Evolutionary conservation across 2,329 filamentous ascomycete species (phyloP), one percentile per base, ranked within the genome.

Genomic region (Alternaria sp.): DNA sequence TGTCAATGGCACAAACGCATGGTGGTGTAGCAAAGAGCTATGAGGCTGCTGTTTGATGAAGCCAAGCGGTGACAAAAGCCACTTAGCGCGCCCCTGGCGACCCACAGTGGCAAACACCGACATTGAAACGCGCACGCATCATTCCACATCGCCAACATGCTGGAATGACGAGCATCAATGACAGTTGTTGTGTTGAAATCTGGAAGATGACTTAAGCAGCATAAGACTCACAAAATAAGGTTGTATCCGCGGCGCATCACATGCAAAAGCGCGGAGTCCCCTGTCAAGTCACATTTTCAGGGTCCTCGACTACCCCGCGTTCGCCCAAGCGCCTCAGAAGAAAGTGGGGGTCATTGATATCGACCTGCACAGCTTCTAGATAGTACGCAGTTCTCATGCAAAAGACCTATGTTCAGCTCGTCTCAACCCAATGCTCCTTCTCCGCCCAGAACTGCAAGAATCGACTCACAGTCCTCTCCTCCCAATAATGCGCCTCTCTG

Each of bases 401-500:
- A 19, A 21, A 32, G 17, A 51, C 47, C 7, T 5, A 21, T 51
- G 11, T 13, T 7, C 17, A 6, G 17, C 19, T 23, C 28, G 6
- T 32, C 30, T 7, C 51, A 13, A 9, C 45, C 23, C 52, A 51
- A 36, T 51, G 49, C 10, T 43, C 32, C 43, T 59, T 69, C 46
- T 62, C 19, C 9, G 28, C 51, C 68, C 68, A 71, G 43, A 57
- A 60, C 30, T 65, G 7, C 63, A 71, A 55, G 44, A 71, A 83
- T 49, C 72, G 76, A 62, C 79, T 76, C 19, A 86, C 83, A 3
- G 78, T 84, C 58, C 80, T 80, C 21, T 85, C 81, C 75, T 86
- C 81, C 84, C 84, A 86, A 57, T 77, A 63, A 74, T 86, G 84
- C 30, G 84, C 83, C 66, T 85, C 81, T 12, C 81, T 73, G 47